Percentiles rank a stretch among this genome's conserved stretches.
These are phyloP conservation scores for Serpula lacrymans DNA, from an alignment of 768 basidiomycete genomes.

Conservation along the genomic window DNA sequence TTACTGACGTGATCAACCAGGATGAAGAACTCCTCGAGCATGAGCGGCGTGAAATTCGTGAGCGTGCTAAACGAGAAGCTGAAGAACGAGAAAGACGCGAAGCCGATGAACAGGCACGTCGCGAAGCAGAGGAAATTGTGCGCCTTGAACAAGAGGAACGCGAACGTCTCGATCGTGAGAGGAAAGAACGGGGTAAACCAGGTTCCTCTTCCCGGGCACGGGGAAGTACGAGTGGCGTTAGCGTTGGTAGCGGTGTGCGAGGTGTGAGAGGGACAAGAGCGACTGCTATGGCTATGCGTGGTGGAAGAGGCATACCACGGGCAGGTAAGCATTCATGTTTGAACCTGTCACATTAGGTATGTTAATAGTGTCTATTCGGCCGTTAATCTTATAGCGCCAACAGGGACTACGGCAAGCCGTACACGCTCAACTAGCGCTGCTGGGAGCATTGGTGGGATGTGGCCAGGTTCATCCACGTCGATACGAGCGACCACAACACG, in stretches of 20 bases:
- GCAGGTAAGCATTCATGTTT: constrained; percentile 28
- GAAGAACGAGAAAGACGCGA: constrained; percentile 30
- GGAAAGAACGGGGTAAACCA: constrained; percentile 39
- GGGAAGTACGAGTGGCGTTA: constrained; percentile 47
- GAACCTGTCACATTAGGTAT: not conserved
- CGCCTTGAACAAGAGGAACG: constrained; percentile 42
- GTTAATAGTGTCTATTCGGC: constrained; percentile 11
- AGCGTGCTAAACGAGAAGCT: constrained; percentile 32
- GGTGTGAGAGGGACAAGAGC: constrained; percentile 73
- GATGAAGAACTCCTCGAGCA: constrained; percentile 55
- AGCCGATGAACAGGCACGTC: constrained; percentile 32
- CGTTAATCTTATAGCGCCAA: constrained; percentile 11
- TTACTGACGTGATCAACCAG: constrained; percentile 32
- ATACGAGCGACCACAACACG: too few relatives aligned
- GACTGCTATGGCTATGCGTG: constrained; percentile 43
- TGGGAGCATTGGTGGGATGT: constrained; percentile 21
- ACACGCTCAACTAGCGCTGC: constrained; percentile 23
- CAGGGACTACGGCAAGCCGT: constrained; percentile 12
- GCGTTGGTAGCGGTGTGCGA: constrained; percentile 50
- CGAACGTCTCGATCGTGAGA: constrained; percentile 46
- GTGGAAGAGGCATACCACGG: constrained; percentile 38
- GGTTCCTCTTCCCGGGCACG: constrained; percentile 35
- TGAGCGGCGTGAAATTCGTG: constrained; percentile 33
- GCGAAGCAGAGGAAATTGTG: constrained; percentile 46
- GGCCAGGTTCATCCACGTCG: constrained; percentile 23